Percentiles rank a stretch among this genome's conserved stretches.
Conservation (phyloP, 768 basidiomycete genomes). For the Trichaptum fuscoviolaceum region DNA sequence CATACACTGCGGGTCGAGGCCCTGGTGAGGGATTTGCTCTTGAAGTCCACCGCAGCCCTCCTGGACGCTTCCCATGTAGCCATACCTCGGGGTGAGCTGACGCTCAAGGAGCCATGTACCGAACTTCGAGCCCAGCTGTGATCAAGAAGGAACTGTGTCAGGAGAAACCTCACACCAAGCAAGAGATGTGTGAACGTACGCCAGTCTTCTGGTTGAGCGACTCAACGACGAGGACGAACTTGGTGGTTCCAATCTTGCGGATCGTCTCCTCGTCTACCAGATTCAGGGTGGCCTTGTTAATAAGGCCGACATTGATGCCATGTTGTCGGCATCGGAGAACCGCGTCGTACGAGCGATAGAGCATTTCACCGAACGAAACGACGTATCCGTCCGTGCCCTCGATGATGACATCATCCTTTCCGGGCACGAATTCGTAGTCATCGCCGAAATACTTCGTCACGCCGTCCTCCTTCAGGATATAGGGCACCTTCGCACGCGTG, state of each 20-base stretch:
- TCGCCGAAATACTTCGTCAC: slow-evolving; percentile 58
- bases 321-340: slow-evolving; percentile 66
- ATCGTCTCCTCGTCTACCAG: slow-evolving; percentile 76
- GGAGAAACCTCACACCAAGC: background rate
- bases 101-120: slow-evolving; percentile 87
- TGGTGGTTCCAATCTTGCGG: slow-evolving; percentile 63
- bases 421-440: slow-evolving; percentile 70
- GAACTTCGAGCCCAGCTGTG: slow-evolving; percentile 69
- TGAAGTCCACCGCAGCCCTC: slow-evolving; percentile 74
- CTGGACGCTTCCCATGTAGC: slow-evolving; percentile 74
- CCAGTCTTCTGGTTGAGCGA: slow-evolving; percentile 88
- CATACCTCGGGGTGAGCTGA: slow-evolving; percentile 71
- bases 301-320: slow-evolving; percentile 75
- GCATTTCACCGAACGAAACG: slow-evolving; percentile 82
- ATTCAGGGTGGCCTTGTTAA: slow-evolving; percentile 84
- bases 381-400: slow-evolving; percentile 81
- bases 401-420: slow-evolving; percentile 77
- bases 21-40: slow-evolving; percentile 82
- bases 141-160: background rate
- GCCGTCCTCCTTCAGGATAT: slow-evolving; percentile 74
- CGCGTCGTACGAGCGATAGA: slow-evolving; percentile 80
- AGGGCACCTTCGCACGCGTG: slow-evolving; percentile 85
- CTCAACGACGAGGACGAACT: slow-evolving; percentile 82
- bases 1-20: slow-evolving; percentile 73
- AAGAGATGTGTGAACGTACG: slow-evolving; percentile 25